Percentiles rank a stretch among this genome's conserved stretches.
phyloP scores from a whole-genome alignment of 1,284 basidiomycete species.

The Fereydounia khargensis region DNA sequence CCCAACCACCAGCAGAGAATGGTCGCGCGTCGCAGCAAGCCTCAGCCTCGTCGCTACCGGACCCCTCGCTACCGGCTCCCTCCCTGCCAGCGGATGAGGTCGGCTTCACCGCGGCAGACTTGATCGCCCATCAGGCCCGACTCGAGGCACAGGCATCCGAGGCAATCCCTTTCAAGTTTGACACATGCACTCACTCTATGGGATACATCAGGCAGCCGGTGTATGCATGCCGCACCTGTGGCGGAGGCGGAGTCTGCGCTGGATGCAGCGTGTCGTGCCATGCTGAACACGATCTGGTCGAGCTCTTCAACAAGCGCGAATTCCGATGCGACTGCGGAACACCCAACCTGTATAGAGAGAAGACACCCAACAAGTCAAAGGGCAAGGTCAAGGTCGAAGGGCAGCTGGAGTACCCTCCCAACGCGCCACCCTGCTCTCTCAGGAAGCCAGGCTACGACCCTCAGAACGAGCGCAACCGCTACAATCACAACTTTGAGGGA shows the following conservation, averaged over 20 bases:
- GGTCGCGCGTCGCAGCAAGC: too few species aligned
- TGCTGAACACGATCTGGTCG: slow-evolving; percentile 54
- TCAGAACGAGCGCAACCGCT: slow-evolving; percentile 49
- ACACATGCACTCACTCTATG: slow-evolving; percentile 56
- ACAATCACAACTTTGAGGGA: slow-evolving; percentile 57
- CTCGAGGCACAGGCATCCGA: slow-evolving; percentile 58
- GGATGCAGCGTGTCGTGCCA: slow-evolving; percentile 59
- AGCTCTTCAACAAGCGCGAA: slow-evolving; percentile 54
- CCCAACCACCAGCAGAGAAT: too few species aligned
- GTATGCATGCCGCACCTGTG: slow-evolving; percentile 55
- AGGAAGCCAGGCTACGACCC: slow-evolving; percentile 37
- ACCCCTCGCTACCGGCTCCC: slow-evolving; percentile 41
- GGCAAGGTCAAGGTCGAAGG: slow-evolving; percentile 3
- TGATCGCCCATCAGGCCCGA: slow-evolving; percentile 53
- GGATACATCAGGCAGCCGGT: slow-evolving; percentile 58
- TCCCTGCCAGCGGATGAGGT: slow-evolving; percentile 27
- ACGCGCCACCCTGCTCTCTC: slow-evolving; percentile 33
- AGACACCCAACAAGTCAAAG: slow-evolving; percentile 9
- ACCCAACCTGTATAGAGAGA: slow-evolving; percentile 29
- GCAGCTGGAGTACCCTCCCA: slow-evolving; percentile 21
- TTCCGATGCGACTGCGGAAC: slow-evolving; percentile 57
- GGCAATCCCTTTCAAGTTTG: slow-evolving; percentile 56
- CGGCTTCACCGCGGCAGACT: slow-evolving; percentile 55
- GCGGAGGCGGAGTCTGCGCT: slow-evolving; percentile 58
- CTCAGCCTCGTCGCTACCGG: too few species aligned